Base-by-base conservation (phyloP, 179 eudicot genomes). In the Spinacia oleracea region DNA sequence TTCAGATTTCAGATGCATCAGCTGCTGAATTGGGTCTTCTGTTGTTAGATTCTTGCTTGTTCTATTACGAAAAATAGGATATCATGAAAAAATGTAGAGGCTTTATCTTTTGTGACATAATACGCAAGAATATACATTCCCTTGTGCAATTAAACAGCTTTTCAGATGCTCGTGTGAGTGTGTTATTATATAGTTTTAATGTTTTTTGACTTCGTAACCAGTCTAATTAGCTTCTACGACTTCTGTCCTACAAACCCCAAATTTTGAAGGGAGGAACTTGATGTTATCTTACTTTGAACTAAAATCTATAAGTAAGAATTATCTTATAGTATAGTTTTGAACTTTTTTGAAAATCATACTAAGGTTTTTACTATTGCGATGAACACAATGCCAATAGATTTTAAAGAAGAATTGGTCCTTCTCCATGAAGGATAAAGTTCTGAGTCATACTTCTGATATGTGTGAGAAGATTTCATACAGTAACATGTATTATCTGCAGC, bases 401-500 rank as follows among this genome's bases (percentile, higher is more conserved):
- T 70, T 35, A 55, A 32, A 9, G 18, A 34, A 0, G 23, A 64
- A 32, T 27, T 1, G 1, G 32, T 27, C 16, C 25, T 32, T 21
- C n/a, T 50, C 25, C 45, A n/a, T 59, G 72, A 25, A 74, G 18
- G 5, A 29, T 56, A 34, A 25, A 79, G 12, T 35, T 79, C 50
- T 60, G 34, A 74, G 38, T 56, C 7, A 46, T 34, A 29, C 15
- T 60, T 20, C 38, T 25, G 81, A 9, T 50, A 63, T 58, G 5
- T 42, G 62, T 71, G 64, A 63, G 42, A 10, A 20, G 76, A 21
- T 51, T 56, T 67, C 40, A 38, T 38, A 38, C 40, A 38, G 16
- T 76, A 70, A 38, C 23, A 45, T 62, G 23, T 64, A 63, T 29
- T 50, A 64, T 78, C 75, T 84, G 89, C 96, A 96, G 99, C 82